Percentiles rank a stretch among this genome's conserved stretches.
These are phyloP conservation scores for Panaeolus cyanescens DNA, from an alignment of 768 basidiomycete genomes.

Conservation along the genomic window DNA sequence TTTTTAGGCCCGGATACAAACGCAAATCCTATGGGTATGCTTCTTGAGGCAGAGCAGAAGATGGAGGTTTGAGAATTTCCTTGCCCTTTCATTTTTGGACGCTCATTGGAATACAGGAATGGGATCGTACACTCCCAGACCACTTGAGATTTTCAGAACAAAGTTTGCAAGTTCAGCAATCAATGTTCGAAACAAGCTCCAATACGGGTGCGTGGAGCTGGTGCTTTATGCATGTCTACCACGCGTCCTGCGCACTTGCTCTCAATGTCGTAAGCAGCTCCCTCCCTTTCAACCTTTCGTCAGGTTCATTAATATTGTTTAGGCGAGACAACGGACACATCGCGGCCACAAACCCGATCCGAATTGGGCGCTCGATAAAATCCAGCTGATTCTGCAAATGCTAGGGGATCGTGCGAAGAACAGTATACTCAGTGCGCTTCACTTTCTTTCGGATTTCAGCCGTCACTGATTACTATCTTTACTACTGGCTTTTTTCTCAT, in stretches of 20 bases:
- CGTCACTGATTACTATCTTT: slow-evolving; percentile 9
- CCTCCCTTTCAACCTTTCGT: slow-evolving; percentile 11
- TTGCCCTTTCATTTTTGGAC: slow-evolving; percentile 6
- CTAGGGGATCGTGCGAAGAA: slow-evolving; percentile 52
- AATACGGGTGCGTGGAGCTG: slow-evolving; percentile 84
- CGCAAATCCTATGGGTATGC: slow-evolving; percentile 32
- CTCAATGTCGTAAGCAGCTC: slow-evolving; percentile 52
- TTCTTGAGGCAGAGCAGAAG: slow-evolving; percentile 45
- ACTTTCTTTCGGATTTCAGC: slow-evolving; percentile 8
- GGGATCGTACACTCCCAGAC: slow-evolving; percentile 68
- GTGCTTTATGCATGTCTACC: slow-evolving; percentile 71
- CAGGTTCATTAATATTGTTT: slow-evolving; percentile 15
- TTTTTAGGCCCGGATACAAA: slow-evolving; percentile 37
- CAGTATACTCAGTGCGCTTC: slow-evolving; percentile 42
- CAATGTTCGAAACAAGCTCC: slow-evolving; percentile 79
- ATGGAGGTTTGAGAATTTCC: slow-evolving; percentile 36
- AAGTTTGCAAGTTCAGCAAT: slow-evolving; percentile 65
- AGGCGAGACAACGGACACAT: slow-evolving; percentile 42
- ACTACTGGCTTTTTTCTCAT: slow-evolving; percentile 10
- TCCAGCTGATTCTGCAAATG: slow-evolving; percentile 47
- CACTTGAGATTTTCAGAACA: slow-evolving; percentile 72
- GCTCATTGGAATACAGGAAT: slow-evolving; percentile 43
- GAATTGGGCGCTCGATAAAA: slow-evolving; percentile 42
- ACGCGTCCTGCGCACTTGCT: slow-evolving; percentile 68
- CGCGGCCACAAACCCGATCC: slow-evolving; percentile 38